A percentile compares a stretch with the other conserved stretches of the same genome.
phyloP scores from a whole-genome alignment of 306 rosid species.

The Lablab purpureus region DNA sequence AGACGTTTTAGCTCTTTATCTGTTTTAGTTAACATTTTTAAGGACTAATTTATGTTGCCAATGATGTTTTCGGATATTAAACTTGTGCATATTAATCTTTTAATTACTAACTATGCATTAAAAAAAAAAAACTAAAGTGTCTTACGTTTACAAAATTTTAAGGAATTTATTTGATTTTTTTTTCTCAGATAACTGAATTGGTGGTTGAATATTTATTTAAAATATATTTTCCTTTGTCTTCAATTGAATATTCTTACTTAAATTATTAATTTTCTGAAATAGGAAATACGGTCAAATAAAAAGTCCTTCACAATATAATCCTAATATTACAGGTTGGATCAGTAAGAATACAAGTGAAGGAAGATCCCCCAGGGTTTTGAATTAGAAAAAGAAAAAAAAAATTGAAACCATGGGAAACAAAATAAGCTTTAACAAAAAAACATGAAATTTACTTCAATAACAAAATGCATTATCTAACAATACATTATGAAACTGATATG shows the following conservation, averaged over 20 bases:
- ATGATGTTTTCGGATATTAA: neutral
- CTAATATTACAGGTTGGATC: too few species aligned
- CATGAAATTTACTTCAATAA: neutral
- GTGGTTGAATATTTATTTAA: too few species aligned
- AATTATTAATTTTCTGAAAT: too few species aligned
- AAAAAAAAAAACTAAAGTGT: too few species aligned
- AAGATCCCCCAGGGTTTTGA: neutral
- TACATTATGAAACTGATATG: neutral
- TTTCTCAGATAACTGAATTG: too few species aligned
- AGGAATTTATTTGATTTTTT: too few species aligned
- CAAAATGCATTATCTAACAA: neutral
- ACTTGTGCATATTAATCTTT: neutral
- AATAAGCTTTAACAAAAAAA: neutral
- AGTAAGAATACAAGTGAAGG: neutral
- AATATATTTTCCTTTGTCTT: too few species aligned
- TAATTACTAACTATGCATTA: too few species aligned
- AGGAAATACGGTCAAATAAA: too few species aligned
- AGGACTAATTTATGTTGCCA: neutral
- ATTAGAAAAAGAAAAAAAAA: neutral
- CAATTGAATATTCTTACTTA: too few species aligned
- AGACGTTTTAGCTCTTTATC: neutral
- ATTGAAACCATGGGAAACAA: neutral
- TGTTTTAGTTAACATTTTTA: neutral
- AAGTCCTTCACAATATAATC: too few species aligned
- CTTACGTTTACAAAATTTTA: too few species aligned